Base-by-base conservation (phyloP, 495 filamentous ascomycete species). In the Talaromyces nanjingensis region DNA sequence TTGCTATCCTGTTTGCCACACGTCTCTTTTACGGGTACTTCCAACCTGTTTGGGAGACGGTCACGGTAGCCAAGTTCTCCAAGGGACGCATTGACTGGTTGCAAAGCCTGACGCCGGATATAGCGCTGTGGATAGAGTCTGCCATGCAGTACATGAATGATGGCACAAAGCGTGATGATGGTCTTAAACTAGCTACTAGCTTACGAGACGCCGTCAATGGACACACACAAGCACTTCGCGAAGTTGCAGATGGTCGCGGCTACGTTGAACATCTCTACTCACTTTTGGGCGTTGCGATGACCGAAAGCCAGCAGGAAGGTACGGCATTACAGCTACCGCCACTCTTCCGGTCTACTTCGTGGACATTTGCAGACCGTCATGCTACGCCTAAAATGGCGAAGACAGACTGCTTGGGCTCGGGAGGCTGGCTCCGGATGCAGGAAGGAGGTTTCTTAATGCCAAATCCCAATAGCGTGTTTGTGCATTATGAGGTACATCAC, bases 11-110 rank as follows among this genome's bases (percentile, higher is more conserved):
- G 60, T 60, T 67, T 8, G 67, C 60, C 24, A 52, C 25, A 33
- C 64, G 34, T 16, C 45, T 42, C 31, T 54, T 63, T 1, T 66
- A 66, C 47, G 61, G 65, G 8, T 57, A 60, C 37, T 52, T 42
- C 59, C 45, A 47, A 22, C 65, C 71, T 7, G 68, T 63, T 37
- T 75, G 69, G 70, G 72, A 75, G 52, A 69, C 73, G 8, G 66
- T 75, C 5, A 59, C 65, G 0, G 68, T 70, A 63, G 49, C 60
- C 11, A 67, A 69, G 24, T 75, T 68, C 56, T 65, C 68, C 63
- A 62, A 63, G 31, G 73, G 74, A 4, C 71, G 73, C 12, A 63
- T 70, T 0, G 74, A 75, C 33, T 57, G 65, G 34, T 60, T 64
- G 18, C 67, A 73, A n/a, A 45, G n/a, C 39, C 2, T 45, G 39